Percentiles rank a stretch among this genome's conserved stretches.
Evolutionary conservation across 2,329 filamentous ascomycete genomes (phyloP).

Genomic region (Pseudovirgaria hyperparasitica): DNA sequence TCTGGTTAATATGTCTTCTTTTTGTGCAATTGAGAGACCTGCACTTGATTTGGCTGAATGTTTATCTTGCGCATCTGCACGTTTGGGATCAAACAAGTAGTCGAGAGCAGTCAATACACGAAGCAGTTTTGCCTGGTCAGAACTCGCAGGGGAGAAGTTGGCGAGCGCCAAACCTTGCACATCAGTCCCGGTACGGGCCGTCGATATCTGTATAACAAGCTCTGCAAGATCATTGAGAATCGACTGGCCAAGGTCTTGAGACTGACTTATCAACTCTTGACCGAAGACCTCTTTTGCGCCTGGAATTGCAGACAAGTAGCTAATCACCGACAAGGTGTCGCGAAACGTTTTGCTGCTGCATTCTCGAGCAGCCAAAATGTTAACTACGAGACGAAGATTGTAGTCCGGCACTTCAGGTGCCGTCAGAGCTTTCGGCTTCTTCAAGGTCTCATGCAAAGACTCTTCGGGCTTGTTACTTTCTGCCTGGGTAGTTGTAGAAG

Average conservation of each 20-base stretch:
- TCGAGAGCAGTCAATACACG: slow-evolving; percentile 88
- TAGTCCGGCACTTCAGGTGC: slow-evolving; percentile 78
- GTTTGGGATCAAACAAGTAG: slow-evolving; percentile 81
- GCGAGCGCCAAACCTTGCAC: slow-evolving; percentile 87
- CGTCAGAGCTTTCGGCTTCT: slow-evolving; percentile 51
- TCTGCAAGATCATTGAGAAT: slow-evolving; percentile 78
- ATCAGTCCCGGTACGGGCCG: slow-evolving; percentile 79
- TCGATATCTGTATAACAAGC: slow-evolving; percentile 72
- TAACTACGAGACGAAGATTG: slow-evolving; percentile 87
- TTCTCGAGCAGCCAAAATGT: slow-evolving; percentile 89
- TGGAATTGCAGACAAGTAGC: slow-evolving; percentile 87
- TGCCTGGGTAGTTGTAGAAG: slow-evolving; percentile 13
- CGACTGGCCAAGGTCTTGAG: slow-evolving; percentile 68
- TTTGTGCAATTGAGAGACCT: slow-evolving; percentile 47
- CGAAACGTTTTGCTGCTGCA: slow-evolving; percentile 97
- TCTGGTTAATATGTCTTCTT: slow-evolving; percentile 73
- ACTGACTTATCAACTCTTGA: slow-evolving; percentile 81
- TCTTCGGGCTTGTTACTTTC: slow-evolving; percentile 29
- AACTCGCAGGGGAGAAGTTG: slow-evolving; percentile 91
- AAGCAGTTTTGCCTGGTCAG: slow-evolving; percentile 91
- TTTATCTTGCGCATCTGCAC: slow-evolving; percentile 42
- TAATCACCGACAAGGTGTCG: slow-evolving; percentile 96
- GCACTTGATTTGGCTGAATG: slow-evolving; percentile 29
- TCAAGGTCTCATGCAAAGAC: slow-evolving; percentile 47
- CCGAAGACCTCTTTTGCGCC: slow-evolving; percentile 84